Base-by-base conservation (phyloP, 257 asterid genomes). In the Jasminum sambac region DNA sequence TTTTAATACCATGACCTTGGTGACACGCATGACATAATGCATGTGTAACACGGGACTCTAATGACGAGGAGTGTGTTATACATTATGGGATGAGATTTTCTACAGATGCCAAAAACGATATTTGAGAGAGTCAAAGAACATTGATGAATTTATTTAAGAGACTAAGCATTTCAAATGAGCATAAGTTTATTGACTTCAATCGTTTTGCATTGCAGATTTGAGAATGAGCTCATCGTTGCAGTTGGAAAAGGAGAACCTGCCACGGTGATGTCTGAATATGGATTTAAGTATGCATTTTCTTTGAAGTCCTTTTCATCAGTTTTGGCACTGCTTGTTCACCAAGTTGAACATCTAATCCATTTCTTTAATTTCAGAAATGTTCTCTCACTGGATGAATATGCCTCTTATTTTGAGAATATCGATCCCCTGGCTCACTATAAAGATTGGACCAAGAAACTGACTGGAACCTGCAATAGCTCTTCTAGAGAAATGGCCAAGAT, bases 201-300 rank as follows among this genome's bases (percentile, higher is more conserved):
- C 66, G 59, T 62, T 69, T 44, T 55, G 37, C 71, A 43, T 44
- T 66, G 72, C 90, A 90, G 98, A 81, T 94, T 72, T 84, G 89
- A 80, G 78, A 82, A 86, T 75, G 91, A 85, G 68, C 84, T 88
- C 25, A 30, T 85, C 68, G 71, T 89, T 72, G 96, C 97, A 40
- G 96, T 84, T 66, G 97, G 97, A 67, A 94, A 94, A 84, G 97
- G 96, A 77, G 91, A 89, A 80, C 97, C 98, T 63, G 95, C 83
- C 7, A 14, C 44, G 55, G 98, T 91, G 78, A 89, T 91, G 96
- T 85, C 91, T 69, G 96, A 85, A 79, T 94, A 89, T 83, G 98
- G 98, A 46, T 94, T 87, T 73, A 89, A 85, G 98, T 90, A 87
- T 71, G 83, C 55, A 58, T 57, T 78, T 70, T 25, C 21, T 36